These are phyloP conservation scores for Erodium chrysanthum DNA, from an alignment of 441 rosid genomes.

Conservation along the genomic window DNA sequence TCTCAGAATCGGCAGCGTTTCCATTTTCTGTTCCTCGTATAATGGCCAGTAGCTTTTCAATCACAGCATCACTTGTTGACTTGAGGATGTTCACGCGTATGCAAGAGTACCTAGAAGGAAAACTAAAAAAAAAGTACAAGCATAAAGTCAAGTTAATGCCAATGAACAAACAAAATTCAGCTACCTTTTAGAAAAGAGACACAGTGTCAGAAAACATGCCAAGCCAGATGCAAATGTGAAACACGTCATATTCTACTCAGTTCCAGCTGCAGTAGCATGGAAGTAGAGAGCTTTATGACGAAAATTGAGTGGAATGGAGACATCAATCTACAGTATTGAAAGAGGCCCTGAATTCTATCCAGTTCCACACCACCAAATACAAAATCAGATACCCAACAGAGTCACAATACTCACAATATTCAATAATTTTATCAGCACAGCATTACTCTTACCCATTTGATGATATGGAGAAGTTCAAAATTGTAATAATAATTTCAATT, in stretches of 20 bases:
- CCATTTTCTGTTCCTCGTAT: conserved; percentile 28
- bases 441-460: neutral
- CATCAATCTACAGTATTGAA: too few species aligned
- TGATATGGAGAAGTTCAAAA: too few species aligned
- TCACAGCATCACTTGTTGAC: conserved; percentile 54
- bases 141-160: conserved; percentile 1
- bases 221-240: neutral
- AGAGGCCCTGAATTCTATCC: too few species aligned
- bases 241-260: neutral
- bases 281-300: neutral
- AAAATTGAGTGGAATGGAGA: too few species aligned
- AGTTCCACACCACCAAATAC: too few species aligned
- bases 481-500: too few species aligned
- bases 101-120: conserved; percentile 77
- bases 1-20: conserved; percentile 13
- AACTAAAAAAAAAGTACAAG: conserved; percentile 30
- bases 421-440: neutral
- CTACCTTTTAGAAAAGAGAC: neutral
- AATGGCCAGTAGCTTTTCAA: conserved; percentile 49
- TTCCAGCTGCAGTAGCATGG: neutral
- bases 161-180: conserved; percentile 1
- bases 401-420: neutral
- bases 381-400: neutral
- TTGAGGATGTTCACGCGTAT: conserved; percentile 72
- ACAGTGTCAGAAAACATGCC: neutral